These are phyloP conservation scores for Sphaerobolus stellatus DNA, from an alignment of 1,284 basidiomycete species.

Conservation along the genomic window DNA sequence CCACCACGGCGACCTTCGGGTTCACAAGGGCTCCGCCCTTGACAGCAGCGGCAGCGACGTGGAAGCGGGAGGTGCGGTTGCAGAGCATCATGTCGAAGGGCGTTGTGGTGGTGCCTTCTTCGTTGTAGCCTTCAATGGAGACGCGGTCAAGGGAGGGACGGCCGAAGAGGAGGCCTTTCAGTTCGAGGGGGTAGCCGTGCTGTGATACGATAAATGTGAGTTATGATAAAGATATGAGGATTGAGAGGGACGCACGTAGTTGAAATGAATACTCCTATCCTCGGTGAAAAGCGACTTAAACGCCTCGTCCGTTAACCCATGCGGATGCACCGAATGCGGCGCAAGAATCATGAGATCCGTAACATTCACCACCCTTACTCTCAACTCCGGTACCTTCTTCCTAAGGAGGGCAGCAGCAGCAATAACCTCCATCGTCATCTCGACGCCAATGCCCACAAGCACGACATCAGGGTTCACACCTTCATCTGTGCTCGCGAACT, in stretches of 20 bases:
- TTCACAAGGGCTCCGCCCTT: conserved; percentile 52
- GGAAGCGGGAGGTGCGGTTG: conserved; percentile 63
- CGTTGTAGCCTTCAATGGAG: conserved; percentile 57
- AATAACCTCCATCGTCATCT: conserved; percentile 75
- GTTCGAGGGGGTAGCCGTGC: conserved; percentile 76
- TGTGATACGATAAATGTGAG: neutral
- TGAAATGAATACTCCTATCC: conserved; percentile 72
- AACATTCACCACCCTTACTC: conserved; percentile 80
- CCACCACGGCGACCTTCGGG: conserved; percentile 48
- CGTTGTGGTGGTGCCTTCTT: conserved; percentile 70
- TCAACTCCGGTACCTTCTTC: conserved; percentile 58
- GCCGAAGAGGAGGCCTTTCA: conserved; percentile 63
- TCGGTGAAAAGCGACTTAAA: conserved; percentile 72
- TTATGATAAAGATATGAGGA: neutral
- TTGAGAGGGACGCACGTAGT: conserved; percentile 48
- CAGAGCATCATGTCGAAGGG: conserved; percentile 73
- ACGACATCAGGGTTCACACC: conserved; percentile 69
- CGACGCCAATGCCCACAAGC: conserved; percentile 73
- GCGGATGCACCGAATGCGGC: conserved; percentile 68
- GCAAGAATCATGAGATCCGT: conserved; percentile 82
- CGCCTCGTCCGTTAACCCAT: conserved; percentile 62
- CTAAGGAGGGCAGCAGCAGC: conserved; percentile 75
- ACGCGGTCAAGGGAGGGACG: conserved; percentile 50
- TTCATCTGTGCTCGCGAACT: conserved; percentile 67
- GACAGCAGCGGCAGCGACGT: conserved; percentile 59